Base-by-base conservation (phyloP, 2,329 filamentous ascomycete species). In the Diaporthe aspalathi region DNA sequence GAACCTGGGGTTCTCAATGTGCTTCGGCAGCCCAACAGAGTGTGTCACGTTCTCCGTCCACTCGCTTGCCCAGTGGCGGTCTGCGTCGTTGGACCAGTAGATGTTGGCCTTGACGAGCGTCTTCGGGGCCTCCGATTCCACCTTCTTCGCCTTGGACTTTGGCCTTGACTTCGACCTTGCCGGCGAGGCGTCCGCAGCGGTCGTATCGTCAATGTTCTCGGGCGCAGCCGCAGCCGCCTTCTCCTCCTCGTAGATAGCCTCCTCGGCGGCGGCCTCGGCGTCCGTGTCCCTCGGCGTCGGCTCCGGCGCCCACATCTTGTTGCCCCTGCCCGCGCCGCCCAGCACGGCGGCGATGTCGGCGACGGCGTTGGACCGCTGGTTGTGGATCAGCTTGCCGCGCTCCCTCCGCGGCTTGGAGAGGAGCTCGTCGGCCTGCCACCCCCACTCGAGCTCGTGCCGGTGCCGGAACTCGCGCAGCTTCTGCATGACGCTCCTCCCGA, bases 331-430 rank as follows among this genome's bases (percentile, higher is more conserved):
- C 12, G 78, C 74, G 5, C 88, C 88, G 9, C 80, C 81, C 67
- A 91, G 83, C 27, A 90, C 86, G 27, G 84, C 86, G 0, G 90
- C 89, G 74, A 92, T 84, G 79, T 92, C 90, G 69, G 90, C 90
- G 60, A 92, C 83, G 16, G 84, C 83, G 78, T 91, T 91, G 67
- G 85, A 84, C 79, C 86, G 88, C 81, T 92, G 89, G 76, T 89
- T 84, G 78, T 88, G 89, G 67, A 92, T 81, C 45, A 82, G 84
- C 62, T 78, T 76, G 40, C 86, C 89, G 56, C 88, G 85, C 76
- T 88, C 83, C 70, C 77, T 74, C 70, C 78, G 79, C 77, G 79
- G 79, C 74, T 81, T 78, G 70, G 81, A 77, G 71, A 54, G 79
- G 70, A 84, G 80, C 68, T 89, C 76, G 35, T 84, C 81, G 73